These are phyloP conservation scores for Cardiospermum halicacabum DNA, from an alignment of 345 rosid species.

Conservation along the genomic window DNA sequence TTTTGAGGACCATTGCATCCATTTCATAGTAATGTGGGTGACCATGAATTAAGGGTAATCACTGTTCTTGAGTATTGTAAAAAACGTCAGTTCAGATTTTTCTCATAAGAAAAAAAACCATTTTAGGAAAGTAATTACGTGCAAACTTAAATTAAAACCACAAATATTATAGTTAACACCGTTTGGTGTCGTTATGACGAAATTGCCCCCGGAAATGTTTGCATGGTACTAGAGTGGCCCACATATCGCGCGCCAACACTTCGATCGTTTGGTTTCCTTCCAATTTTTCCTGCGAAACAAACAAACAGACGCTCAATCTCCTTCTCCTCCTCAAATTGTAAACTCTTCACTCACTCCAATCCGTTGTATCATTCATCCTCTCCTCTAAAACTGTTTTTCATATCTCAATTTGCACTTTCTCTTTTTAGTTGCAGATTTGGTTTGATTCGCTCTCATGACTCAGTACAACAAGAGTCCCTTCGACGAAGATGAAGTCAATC, in stretches of 20 bases:
- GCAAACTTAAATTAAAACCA: background rate
- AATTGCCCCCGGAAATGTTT: background rate
- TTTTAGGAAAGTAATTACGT: background rate
- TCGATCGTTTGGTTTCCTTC: background rate
- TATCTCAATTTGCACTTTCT: background rate
- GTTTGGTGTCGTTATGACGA: background rate
- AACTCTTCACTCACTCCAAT: background rate
- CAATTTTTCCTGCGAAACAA: constrained; percentile 19
- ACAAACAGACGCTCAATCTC: too few species aligned
- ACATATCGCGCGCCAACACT: constrained; percentile 12
- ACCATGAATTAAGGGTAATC: too few species aligned
- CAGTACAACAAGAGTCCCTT: constrained; percentile 70
- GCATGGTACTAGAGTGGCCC: background rate
- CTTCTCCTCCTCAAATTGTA: background rate
- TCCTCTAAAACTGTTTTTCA: background rate
- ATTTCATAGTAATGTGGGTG: too few species aligned
- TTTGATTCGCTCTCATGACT: constrained; percentile 47
- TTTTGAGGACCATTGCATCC: too few species aligned
- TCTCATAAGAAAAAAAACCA: background rate
- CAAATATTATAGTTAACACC: background rate
- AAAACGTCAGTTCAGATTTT: background rate
- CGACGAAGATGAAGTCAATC: constrained; percentile 85
- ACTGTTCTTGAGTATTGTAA: too few species aligned
- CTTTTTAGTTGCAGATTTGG: constrained; percentile 1
- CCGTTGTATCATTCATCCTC: background rate